Evolutionary conservation across 176 grass and related monocot species (phyloP).

Genomic region (Coix lacrymajobi): DNA sequence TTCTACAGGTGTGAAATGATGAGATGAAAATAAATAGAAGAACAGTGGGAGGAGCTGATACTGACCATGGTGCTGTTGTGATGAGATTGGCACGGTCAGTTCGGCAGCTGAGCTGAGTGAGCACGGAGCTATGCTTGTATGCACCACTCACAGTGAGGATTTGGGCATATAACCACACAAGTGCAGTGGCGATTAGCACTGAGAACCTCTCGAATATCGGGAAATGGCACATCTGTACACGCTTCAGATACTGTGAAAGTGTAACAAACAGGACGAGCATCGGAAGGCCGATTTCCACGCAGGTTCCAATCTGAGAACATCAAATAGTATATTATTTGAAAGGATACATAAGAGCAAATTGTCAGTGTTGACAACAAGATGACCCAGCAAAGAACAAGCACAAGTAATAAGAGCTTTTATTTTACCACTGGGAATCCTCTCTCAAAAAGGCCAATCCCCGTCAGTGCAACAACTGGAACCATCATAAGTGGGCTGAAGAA

Average conservation of each 20-base stretch:
- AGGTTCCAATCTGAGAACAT: slow-evolving; percentile 52
- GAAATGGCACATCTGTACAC: slow-evolving; percentile 30
- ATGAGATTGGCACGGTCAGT: slow-evolving; percentile 73
- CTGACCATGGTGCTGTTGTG: slow-evolving; percentile 51
- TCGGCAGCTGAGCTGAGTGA: slow-evolving; percentile 66
- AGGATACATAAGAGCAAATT: background rate
- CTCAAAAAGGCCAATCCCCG: slow-evolving; percentile 74
- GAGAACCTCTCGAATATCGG: slow-evolving; percentile 75
- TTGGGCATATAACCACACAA: slow-evolving; percentile 68
- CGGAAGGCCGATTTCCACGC: slow-evolving; percentile 74
- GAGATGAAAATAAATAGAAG: background rate
- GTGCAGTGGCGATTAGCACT: slow-evolving; percentile 49
- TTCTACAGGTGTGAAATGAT: background rate
- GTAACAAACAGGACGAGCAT: slow-evolving; percentile 71
- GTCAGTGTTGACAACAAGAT: background rate
- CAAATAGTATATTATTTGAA: background rate
- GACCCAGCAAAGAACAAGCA: background rate
- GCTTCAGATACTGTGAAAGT: slow-evolving; percentile 42
- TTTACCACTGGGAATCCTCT: slow-evolving; percentile 98
- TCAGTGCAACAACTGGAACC: slow-evolving; percentile 71
- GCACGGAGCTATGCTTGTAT: slow-evolving; percentile 48
- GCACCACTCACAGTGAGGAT: slow-evolving; percentile 62
- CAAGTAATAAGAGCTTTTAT: slow-evolving; percentile 32
- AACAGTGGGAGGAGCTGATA: background rate
- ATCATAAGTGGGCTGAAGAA: slow-evolving; percentile 91